Evolutionary conservation across 1,284 basidiomycete genomes (phyloP).

Genomic region (Ustilago esculenta): DNA sequence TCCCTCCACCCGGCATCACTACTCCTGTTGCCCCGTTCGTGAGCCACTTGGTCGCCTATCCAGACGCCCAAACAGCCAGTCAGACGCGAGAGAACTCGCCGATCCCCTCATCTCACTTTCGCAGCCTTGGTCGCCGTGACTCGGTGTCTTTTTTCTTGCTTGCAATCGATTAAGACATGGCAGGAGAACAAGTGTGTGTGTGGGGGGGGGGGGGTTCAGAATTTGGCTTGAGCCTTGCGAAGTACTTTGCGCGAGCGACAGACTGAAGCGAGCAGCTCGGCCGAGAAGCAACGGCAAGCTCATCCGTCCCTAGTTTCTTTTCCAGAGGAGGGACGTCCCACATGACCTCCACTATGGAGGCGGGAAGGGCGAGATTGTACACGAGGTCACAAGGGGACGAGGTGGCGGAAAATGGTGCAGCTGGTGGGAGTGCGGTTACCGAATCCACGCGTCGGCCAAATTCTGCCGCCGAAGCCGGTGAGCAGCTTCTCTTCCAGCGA

Average conservation of each 20-base stretch:
- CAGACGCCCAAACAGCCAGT: conserved; percentile 7
- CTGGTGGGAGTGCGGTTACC: not conserved
- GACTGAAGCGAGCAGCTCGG: too few species aligned
- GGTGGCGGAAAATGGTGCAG: not conserved
- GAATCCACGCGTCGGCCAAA: conserved; percentile 28
- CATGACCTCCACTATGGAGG: too few species aligned
- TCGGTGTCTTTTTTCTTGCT: conserved; percentile 22
- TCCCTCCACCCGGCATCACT: not conserved
- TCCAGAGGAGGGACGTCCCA: too few species aligned
- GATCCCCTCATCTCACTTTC: not conserved
- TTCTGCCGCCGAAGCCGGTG: conserved; percentile 15
- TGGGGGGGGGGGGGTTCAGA: too few species aligned
- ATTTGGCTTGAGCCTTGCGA: too few species aligned
- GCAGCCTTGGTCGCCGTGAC: conserved; percentile 11
- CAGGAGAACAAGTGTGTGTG: too few species aligned
- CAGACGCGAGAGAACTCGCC: conserved; percentile 22
- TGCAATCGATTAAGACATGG: too few species aligned
- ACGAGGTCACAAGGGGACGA: not conserved
- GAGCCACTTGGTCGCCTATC: not conserved
- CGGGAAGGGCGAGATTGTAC: too few species aligned
- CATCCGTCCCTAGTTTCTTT: too few species aligned
- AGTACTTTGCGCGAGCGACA: too few species aligned
- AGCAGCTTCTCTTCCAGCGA: not conserved
- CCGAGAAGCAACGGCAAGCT: too few species aligned
- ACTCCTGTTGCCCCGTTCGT: not conserved